Conservation (phyloP, 768 basidiomycete species). For the Megacollybia marginata region DNA sequence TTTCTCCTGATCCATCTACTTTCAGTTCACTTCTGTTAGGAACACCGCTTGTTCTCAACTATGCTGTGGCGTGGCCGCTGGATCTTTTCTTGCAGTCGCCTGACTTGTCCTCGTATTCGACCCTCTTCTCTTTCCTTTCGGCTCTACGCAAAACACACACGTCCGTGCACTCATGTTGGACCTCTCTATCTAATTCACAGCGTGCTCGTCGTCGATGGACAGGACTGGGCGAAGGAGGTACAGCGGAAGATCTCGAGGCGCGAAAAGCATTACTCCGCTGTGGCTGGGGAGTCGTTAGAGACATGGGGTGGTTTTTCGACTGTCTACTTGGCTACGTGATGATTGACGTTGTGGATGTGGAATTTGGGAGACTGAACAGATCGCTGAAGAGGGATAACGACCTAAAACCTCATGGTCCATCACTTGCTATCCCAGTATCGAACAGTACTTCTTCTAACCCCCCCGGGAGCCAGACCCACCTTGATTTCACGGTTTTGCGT, state of each 20-base stretch:
- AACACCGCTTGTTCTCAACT: constrained; percentile 63
- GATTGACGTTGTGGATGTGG: constrained; percentile 85
- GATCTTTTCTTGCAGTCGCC: constrained; percentile 80
- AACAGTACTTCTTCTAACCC: constrained; percentile 19
- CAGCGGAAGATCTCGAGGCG: constrained; percentile 56
- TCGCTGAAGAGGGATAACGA: constrained; percentile 29
- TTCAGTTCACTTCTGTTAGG: constrained; percentile 78
- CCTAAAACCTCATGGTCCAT: not conserved
- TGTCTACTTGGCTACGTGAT: constrained; percentile 77
- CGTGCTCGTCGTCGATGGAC: constrained; percentile 82
- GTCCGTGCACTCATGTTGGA: constrained; percentile 76
- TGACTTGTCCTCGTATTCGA: constrained; percentile 68
- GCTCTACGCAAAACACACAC: constrained; percentile 81
- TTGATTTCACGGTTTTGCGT: constrained; percentile 82
- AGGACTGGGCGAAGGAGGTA: constrained; percentile 81
- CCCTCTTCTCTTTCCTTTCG: constrained; percentile 76
- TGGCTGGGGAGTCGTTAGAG: constrained; percentile 81
- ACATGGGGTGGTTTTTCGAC: constrained; percentile 91
- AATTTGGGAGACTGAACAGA: constrained; percentile 66
- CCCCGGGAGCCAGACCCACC: constrained; percentile 16
- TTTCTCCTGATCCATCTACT: constrained; percentile 36
- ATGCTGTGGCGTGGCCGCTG: constrained; percentile 77
- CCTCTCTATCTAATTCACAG: constrained; percentile 78
- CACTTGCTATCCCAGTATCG: constrained; percentile 12
- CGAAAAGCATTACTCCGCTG: constrained; percentile 63